Base-by-base conservation (phyloP, 805 yeast species). In the Myxozyma neglecta region DNA sequence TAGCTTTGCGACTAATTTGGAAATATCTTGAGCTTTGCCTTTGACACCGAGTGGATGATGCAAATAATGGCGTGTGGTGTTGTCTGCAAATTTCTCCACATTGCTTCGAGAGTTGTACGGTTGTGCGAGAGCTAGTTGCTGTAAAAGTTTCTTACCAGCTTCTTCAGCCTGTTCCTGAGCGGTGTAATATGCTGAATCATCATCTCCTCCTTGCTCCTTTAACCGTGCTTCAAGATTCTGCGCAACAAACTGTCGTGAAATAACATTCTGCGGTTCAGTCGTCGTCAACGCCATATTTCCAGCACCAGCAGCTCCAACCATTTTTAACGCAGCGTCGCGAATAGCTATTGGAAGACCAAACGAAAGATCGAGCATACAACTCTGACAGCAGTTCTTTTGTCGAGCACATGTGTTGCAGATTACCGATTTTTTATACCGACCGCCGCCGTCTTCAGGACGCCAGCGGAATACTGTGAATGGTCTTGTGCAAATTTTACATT, bases 401-500 rank as follows among this genome's bases (percentile, higher is more conserved):
- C 85, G 77, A 0, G 97, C 85, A 76, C 99, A 93, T 0, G 92
- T 84, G 40, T 76, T 71, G 75, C 99, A 93, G 18, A 93, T 83
- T 1, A 84, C 73, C 1, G 97, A 90, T 67, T 82, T 84, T 60
- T 81, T 80, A 63, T 83, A 52, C 36, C 59, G 61, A 45, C 61
- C 67, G 46, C 58, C 69, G 8, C 52, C 39, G 75, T 74, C 75
- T 45, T 74, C 75, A 16, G 82, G 81, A 60, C 81, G 79, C 97
- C 97, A 90, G 59, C 87, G 81, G 71, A 83, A 93, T 0, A 87
- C 85, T 0, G 92, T 86, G 76, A 87, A 93, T 0, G 96, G 91
- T 53, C 96, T 75, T 0, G 96, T 87, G 71, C 98, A 93, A 14
- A 88, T 75, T 71, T 87, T 86, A 72, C 98, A 93, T 71, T 88